Evolutionary conservation across 2,329 filamentous ascomycete genomes (phyloP).

Genomic region (Samsoniella hepiali): DNA sequence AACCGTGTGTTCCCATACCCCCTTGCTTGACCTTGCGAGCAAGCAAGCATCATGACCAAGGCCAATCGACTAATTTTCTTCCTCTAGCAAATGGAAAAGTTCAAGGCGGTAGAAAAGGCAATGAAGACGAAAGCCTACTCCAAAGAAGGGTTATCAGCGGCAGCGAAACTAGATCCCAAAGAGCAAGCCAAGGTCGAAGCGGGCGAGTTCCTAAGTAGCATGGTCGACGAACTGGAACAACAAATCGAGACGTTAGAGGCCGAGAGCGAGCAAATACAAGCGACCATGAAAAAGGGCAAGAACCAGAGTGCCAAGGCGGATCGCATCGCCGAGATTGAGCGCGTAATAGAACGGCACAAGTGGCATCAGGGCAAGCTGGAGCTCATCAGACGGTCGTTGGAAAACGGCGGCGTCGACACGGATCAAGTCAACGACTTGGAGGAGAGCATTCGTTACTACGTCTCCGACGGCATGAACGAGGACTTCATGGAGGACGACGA

Average conservation of each 20-base stretch:
- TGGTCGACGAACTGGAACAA: conserved; percentile 89
- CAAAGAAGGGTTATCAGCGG: conserved; percentile 91
- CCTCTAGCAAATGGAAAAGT: conserved; percentile 93
- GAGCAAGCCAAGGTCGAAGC: conserved; percentile 91
- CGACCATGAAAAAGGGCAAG: conserved; percentile 93
- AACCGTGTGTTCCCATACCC: conserved; percentile 62
- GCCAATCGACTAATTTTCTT: conserved; percentile 17
- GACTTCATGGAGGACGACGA: conserved; percentile 93
- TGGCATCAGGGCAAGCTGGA: conserved; percentile 95
- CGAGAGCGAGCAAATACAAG: conserved; percentile 81
- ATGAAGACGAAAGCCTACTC: conserved; percentile 99
- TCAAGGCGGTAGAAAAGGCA: conserved; percentile 99
- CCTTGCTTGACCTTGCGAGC: conserved; percentile 1
- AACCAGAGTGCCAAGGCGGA: conserved; percentile 80
- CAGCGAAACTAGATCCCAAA: conserved; percentile 92
- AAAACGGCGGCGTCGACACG: conserved; percentile 87
- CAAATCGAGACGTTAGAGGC: conserved; percentile 93
- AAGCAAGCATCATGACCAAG: background rate
- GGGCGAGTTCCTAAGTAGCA: conserved; percentile 77
- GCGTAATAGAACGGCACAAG: conserved; percentile 85
- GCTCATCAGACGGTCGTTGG: conserved; percentile 80
- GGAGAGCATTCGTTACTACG: conserved; percentile 92
- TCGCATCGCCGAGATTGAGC: conserved; percentile 81
- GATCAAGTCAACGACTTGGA: conserved; percentile 85
- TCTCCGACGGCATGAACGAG: conserved; percentile 80